Percentiles rank a stretch among this genome's conserved stretches.
Conservation (phyloP, 352 stramenopile genomes). For the Phytopythium kandeliae region DNA sequence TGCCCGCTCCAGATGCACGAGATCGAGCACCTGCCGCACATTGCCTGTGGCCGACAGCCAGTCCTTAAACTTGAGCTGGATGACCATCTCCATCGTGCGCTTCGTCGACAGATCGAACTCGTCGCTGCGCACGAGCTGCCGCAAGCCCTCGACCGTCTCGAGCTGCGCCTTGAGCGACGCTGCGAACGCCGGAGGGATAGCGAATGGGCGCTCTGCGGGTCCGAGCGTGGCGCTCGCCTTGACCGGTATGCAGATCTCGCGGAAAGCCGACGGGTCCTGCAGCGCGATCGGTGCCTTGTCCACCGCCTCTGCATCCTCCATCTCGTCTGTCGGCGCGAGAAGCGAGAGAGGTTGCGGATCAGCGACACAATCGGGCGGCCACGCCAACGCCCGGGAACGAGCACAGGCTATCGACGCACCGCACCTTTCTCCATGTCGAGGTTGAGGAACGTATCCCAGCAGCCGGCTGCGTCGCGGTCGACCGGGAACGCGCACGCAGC, state of each 20-base stretch:
- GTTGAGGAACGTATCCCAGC: conserved; percentile 66
- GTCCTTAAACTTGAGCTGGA: conserved; percentile 83
- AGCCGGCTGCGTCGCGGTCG: conserved; percentile 38
- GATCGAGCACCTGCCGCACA: conserved; percentile 83
- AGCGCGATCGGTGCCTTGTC: conserved; percentile 56
- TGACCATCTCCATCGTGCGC: conserved; percentile 75
- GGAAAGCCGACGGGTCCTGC: conserved; percentile 51
- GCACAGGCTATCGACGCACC: too few relatives aligned
- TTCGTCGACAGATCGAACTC: conserved; percentile 80
- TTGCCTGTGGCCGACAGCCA: conserved; percentile 86
- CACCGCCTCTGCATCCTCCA: conserved; percentile 16
- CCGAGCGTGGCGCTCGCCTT: conserved; percentile 36
- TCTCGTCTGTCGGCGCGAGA: conserved; percentile 17
- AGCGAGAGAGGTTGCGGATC: not conserved
- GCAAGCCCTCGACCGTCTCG: conserved; percentile 69
- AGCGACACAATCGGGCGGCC: too few relatives aligned
- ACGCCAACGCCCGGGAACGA: too few relatives aligned
- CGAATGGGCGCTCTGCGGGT: conserved; percentile 61
- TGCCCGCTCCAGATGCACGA: conserved; percentile 74
- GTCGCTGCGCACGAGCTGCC: conserved; percentile 65
- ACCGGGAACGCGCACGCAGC: conserved; percentile 35
- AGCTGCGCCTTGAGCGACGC: conserved; percentile 58
- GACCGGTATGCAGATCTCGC: conserved; percentile 62
- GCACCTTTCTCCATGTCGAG: conserved; percentile 62
- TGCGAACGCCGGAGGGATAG: conserved; percentile 67